Conservation (phyloP, 2,329 filamentous ascomycete genomes). For the Aspergillus clavatus region DNA sequence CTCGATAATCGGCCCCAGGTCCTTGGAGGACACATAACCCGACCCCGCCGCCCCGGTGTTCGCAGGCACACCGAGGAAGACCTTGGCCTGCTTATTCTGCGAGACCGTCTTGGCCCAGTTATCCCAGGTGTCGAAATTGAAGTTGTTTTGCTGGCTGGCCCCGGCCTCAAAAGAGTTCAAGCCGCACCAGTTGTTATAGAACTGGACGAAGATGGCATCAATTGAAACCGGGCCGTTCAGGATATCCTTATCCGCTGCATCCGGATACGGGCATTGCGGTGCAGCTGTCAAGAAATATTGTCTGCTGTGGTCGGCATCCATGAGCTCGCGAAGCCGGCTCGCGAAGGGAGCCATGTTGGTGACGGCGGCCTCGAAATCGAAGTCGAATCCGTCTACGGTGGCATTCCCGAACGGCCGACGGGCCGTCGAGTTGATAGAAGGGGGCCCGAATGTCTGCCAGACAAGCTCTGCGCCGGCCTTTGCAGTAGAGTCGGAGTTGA, state of each 20-base stretch:
- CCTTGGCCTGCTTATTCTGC: constrained; percentile 56
- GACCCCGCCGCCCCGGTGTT: constrained; percentile 49
- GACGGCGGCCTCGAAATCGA: constrained; percentile 63
- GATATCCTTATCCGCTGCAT: constrained; percentile 54
- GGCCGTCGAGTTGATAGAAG: constrained; percentile 37
- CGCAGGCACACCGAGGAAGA: constrained; percentile 59
- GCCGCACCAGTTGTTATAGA: constrained; percentile 67
- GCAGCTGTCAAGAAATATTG: constrained; percentile 59
- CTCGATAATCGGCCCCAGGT: constrained; percentile 48
- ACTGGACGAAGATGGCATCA: constrained; percentile 61
- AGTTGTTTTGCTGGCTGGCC: constrained; percentile 46
- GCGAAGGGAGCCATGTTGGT: constrained; percentile 60
- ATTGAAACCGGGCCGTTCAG: constrained; percentile 52
- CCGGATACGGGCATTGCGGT: constrained; percentile 65
- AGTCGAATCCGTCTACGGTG: constrained; percentile 69
- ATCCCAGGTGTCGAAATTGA: constrained; percentile 63
- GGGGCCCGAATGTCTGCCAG: constrained; percentile 67
- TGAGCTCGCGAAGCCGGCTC: constrained; percentile 50
- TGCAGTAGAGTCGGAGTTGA: constrained; percentile 51
- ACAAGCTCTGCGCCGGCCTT: constrained; percentile 55
- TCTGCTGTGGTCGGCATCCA: constrained; percentile 50
- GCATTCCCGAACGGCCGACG: constrained; percentile 64
- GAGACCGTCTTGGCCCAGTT: constrained; percentile 57
- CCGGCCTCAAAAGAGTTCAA: constrained; percentile 49
- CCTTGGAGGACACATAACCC: constrained; percentile 51